Percentiles rank a stretch among this genome's conserved stretches.
These are phyloP conservation scores for Cyclotella baltica DNA, from an alignment of 108 stramenopile species.

Conservation along the genomic window DNA sequence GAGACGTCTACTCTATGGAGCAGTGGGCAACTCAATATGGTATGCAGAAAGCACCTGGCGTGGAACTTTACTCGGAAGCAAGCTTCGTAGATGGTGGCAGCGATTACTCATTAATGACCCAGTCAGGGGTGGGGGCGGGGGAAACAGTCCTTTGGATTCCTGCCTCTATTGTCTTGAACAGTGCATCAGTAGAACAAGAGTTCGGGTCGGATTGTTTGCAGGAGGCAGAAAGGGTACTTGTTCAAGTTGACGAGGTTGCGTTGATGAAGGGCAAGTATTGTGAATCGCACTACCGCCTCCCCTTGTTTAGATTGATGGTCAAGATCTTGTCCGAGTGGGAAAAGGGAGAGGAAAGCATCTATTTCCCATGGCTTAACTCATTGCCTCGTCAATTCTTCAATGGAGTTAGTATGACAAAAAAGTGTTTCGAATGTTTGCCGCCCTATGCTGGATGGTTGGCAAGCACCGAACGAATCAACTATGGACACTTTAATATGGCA, in stretches of 20 bases:
- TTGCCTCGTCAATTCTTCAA: slow-evolving; percentile 44
- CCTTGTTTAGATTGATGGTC: slow-evolving; percentile 44
- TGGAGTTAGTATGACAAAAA: too few species aligned
- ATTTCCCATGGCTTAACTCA: slow-evolving; percentile 45
- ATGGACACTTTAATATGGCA: too few species aligned
- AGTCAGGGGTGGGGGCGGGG: slow-evolving; percentile 24
- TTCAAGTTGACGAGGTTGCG: slow-evolving; percentile 39
- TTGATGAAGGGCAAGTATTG: too few species aligned
- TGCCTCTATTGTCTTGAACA: slow-evolving; percentile 21
- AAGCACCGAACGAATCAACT: too few species aligned
- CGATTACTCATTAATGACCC: slow-evolving; percentile 31
- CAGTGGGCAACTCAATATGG: slow-evolving; percentile 62
- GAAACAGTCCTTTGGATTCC: slow-evolving; percentile 41
- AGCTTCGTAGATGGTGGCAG: slow-evolving; percentile 29
- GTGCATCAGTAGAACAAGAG: slow-evolving; percentile 18
- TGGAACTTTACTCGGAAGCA: slow-evolving; percentile 55
- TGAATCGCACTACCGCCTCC: slow-evolving; percentile 20
- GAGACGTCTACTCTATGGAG: slow-evolving; percentile 59
- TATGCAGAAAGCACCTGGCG: slow-evolving; percentile 55
- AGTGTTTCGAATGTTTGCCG: too few species aligned
- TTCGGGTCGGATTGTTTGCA: slow-evolving; percentile 23
- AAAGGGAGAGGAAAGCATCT: slow-evolving; percentile 25
- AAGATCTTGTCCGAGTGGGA: slow-evolving; percentile 49
- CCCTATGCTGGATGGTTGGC: too few species aligned
- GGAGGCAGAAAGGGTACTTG: slow-evolving; percentile 28